phyloP scores from a whole-genome alignment of 202 grass and related monocot species.

The Panicum hallii region DNA sequence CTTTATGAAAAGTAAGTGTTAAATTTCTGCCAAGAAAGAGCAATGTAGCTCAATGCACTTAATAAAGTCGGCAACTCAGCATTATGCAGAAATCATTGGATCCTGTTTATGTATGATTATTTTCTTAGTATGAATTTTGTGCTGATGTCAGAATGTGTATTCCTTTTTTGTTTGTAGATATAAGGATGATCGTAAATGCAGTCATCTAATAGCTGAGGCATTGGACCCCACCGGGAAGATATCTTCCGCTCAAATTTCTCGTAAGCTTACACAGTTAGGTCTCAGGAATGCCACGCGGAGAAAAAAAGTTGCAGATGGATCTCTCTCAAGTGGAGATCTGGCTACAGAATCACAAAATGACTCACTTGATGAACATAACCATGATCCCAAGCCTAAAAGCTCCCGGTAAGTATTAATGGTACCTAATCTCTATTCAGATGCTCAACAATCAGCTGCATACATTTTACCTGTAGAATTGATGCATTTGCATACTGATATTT shows the following conservation, averaged over 20 bases:
- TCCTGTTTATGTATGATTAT: neutral
- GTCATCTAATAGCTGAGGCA: constrained; percentile 80
- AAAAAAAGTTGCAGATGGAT: constrained; percentile 44
- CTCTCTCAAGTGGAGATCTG: constrained; percentile 43
- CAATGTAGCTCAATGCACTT: constrained; percentile 12
- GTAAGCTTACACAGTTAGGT: constrained; percentile 84
- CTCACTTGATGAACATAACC: constrained; percentile 33
- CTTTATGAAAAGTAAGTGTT: constrained; percentile 79
- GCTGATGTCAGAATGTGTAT: constrained; percentile 30
- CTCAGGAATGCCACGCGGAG: constrained; percentile 61
- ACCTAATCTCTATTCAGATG: constrained; percentile 27
- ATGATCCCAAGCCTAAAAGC: constrained; percentile 38
- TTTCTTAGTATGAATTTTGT: constrained; percentile 27
- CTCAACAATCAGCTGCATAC: constrained; percentile 24
- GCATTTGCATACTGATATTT: constrained; percentile 19
- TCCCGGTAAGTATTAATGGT: constrained; percentile 54
- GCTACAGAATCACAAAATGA: constrained; percentile 41
- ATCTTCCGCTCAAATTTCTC: constrained; percentile 76
- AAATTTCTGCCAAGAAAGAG: constrained; percentile 35
- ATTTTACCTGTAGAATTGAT: constrained; percentile 31
- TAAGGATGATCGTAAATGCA: constrained; percentile 76
- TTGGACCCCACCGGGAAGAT: constrained; percentile 81
- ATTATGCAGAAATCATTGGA: neutral
- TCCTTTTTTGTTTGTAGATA: constrained; percentile 65
- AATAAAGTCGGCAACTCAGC: constrained; percentile 6